These are phyloP conservation scores for Fusarium concolor DNA, from an alignment of 2,329 filamentous ascomycete species.

Conservation along the genomic window DNA sequence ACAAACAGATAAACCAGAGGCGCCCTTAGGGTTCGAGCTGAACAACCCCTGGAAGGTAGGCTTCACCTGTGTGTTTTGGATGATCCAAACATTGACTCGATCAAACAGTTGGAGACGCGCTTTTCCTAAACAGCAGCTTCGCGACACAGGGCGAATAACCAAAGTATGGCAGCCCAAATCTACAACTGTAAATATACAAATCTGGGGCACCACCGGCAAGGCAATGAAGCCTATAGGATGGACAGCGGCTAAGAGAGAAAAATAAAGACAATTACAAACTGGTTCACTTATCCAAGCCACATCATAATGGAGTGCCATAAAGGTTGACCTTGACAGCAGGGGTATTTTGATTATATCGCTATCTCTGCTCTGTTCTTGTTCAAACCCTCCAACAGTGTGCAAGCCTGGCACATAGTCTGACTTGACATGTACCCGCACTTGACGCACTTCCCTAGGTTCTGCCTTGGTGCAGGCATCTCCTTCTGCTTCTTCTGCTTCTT, in stretches of 20 bases:
- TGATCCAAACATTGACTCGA: background rate
- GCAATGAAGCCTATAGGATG: conserved; percentile 10
- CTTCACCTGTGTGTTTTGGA: conserved; percentile 8
- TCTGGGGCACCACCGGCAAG: conserved; percentile 12
- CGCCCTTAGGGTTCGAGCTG: conserved; percentile 70
- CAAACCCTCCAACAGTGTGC: conserved; percentile 85
- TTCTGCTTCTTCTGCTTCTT: conserved; percentile 46
- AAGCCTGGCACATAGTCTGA: conserved; percentile 93
- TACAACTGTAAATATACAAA: conserved; percentile 40
- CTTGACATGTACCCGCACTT: conserved; percentile 96
- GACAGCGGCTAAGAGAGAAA: conserved; percentile 22
- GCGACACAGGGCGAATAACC: conserved; percentile 17
- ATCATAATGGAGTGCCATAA: background rate
- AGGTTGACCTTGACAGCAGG: background rate
- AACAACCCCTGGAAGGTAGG: conserved; percentile 74
- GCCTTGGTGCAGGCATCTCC: conserved; percentile 59
- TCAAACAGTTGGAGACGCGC: conserved; percentile 64
- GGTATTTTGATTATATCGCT: conserved; percentile 56
- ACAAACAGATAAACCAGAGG: conserved; percentile 65
- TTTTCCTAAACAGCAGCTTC: conserved; percentile 54
- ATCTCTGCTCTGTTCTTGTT: conserved; percentile 81
- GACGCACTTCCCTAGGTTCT: conserved; percentile 84
- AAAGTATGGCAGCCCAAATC: conserved; percentile 21
- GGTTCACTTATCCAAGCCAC: background rate
- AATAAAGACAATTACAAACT: conserved; percentile 29